Base-by-base conservation (phyloP, 1,139 yeast genomes). In the Kodamaea sp. region DNA sequence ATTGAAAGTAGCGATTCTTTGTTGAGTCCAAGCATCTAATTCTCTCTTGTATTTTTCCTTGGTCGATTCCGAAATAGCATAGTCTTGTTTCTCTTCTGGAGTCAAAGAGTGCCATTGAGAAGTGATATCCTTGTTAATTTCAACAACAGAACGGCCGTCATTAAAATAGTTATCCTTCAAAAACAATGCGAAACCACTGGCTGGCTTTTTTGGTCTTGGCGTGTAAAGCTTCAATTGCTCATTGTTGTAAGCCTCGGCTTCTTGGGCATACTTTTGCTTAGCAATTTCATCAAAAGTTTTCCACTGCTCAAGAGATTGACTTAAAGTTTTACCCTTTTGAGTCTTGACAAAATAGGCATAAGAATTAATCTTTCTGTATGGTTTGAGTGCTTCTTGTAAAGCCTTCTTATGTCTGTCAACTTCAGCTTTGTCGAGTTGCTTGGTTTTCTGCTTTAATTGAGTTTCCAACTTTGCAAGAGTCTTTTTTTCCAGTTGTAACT, bases 171-270 rank as follows among this genome's bases (percentile, higher is more conserved):
- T 57, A 32, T 63, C 57, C 43, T 62, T 54, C 30, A 68, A 54
- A 40, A 48, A 70, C 25, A 52, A 48, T 26, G 70, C 65, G 49
- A 60, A 69, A 6, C 60, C 58, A 31, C 45, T 45, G 5, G 60
- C 53, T 3, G 72, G 69, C 8, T 54, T 49, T 42, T 59, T 61
- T 34, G 74, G 75, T 45, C 61, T 63, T 6, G 71, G 67, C 3
- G 58, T 53, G 48, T 50, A 67, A 8, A 54, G 45, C 34, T 56
- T 42, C 34, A 48, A 43, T 36, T 52, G 52, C 37, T 58, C 58
- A 6, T 53, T 61, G 46, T 69, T 67, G 46, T 49, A 50, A 27
- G 50, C 57, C 12, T 56, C 58, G 12, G 68, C 67, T 37, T 57
- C 52, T 5, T 40, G 47, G 24, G 49, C 40, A 43, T 41, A 67